Evolutionary conservation across 805 yeast genomes (phyloP), one percentile per base, ranked within the genome.

Genomic region (Metschnikowia peoriensis): DNA sequence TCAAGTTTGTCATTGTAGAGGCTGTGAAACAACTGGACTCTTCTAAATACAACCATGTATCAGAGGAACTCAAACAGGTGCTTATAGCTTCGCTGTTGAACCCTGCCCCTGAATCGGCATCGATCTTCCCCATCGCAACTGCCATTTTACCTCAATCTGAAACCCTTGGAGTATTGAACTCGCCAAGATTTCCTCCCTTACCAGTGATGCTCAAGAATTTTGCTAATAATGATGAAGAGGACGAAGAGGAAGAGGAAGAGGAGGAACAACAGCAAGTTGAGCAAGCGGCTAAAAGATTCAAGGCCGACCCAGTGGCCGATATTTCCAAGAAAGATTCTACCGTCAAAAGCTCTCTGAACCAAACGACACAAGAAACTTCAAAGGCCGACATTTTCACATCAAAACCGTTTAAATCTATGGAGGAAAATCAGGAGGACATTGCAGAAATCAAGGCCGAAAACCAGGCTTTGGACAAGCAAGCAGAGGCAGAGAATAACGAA

Each of bases 101-200:
- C 63, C 96, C 97, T 2, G 89, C 87, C 5, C 72, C 73, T 39
- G 85, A 84, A 47, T 77, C 79, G 40, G 78, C 80, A 41, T 84
- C 90, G 12, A 75, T 88, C 32, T 72, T 88, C 54, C 96, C 97
- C 8, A 82, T 92, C 52, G 85, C 87, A 1, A 67, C 82, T 11
- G 69, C 74, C 2, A 62, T 87, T 6, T 64, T 86, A 53, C 75
- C 75, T 4, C 67, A 77, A 41, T 81, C 83, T 61, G 78, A 75
- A 8, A 63, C 80, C 17, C 64, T 85, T 41, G 81, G 88, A 61
- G 73, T 86, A 1, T 74, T 89, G 59, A 78, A 82, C 49, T 86
- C 87, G 61, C 96, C 97, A 41, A 76, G 94, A 61, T 80, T 89
- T 59, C 96, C 97, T 3, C 75, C 74, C 7, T 61, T 71, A 46